Evolutionary conservation across 164 flowering plant genomes (phyloP), one percentile per base, ranked within the genome.

Genomic region (Tetrastigma voinierianum): DNA sequence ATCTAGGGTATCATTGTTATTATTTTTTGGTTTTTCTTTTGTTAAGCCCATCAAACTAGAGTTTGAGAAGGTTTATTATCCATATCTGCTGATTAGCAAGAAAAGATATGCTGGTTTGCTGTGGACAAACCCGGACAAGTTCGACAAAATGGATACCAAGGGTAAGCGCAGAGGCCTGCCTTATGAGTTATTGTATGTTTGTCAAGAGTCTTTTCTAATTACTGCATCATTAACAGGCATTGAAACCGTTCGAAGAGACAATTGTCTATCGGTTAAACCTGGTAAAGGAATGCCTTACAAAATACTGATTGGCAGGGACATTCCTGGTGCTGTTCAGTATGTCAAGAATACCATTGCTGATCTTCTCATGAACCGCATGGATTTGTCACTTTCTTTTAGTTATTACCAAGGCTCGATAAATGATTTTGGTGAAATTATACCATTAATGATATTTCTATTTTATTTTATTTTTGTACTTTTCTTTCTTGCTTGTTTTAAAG

Each of bases 71-170:
- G 93, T 96, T 66, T 96, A 96, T 71, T 87, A 73, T 81, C 99
- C 99, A 61, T 96, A 96, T 81, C 84, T 96, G 25, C 74, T 96
- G 70, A 96, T 96, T 67, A 96, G 90, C 87, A 96, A 93, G 87
- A 96, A 96, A 84, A 81, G 99, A 73, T 95, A 95, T 83, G 99
- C 99, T 80, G 98, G 99, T 68, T 87, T 95, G 18, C 74, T 67
- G 40, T 95, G 98, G 99, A 92, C 99, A 65, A 95, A 82, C 55
- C 87, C 92, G n/a, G 81, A 78, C 61, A 95, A 90, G 71, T 90
- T 76, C 81, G 99, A 95, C 86, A 95, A 95, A 77, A 95, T 95
- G 99, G 99, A 95, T 59, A 86, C 99, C 0, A 95, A 95, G 88
- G 99, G 99, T 92, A 75, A 67, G 64, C 0, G 9, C 25, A 7